A percentile compares a stretch with the other conserved stretches of the same genome.
Conservation (phyloP, 2,329 filamentous ascomycete genomes). For the Penicillium sp. region DNA sequence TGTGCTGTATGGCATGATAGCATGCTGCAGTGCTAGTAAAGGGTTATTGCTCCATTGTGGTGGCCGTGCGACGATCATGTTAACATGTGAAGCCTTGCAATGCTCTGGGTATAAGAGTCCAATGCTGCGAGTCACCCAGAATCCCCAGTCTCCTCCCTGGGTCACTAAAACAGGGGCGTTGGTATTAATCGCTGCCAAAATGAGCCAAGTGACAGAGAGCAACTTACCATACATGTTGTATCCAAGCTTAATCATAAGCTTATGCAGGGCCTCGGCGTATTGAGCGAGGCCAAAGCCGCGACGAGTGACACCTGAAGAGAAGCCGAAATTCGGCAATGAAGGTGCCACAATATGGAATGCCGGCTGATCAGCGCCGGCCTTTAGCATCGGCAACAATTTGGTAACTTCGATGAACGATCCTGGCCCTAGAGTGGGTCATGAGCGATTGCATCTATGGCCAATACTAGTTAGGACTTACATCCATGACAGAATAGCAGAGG, state of each 20-base stretch:
- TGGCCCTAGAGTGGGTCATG: constrained; percentile 42
- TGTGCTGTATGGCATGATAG: constrained; percentile 14
- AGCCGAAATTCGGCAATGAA: constrained; percentile 53
- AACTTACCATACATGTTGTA: constrained; percentile 54
- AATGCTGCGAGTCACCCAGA: constrained; percentile 58
- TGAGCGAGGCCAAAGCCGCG: constrained; percentile 55
- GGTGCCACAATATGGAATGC: constrained; percentile 53
- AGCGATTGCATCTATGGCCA: background rate
- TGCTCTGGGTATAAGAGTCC: constrained; percentile 55
- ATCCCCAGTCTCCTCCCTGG: constrained; percentile 67
- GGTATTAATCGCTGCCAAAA: background rate
- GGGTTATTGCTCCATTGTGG: constrained; percentile 53
- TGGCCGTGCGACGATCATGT: constrained; percentile 49
- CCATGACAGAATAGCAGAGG: constrained; percentile 65
- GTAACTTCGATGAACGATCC: constrained; percentile 59
- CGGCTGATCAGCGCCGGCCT: constrained; percentile 33
- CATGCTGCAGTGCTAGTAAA: constrained; percentile 44
- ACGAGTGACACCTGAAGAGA: constrained; percentile 42
- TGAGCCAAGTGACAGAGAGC: background rate
- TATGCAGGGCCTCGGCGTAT: constrained; percentile 61
- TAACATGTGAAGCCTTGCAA: constrained; percentile 58
- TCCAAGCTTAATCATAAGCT: constrained; percentile 63
- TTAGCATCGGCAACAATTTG: constrained; percentile 44
- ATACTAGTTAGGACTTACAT: constrained; percentile 39
- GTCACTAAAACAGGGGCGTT: constrained; percentile 24